Evolutionary conservation across 2,329 filamentous ascomycete species (phyloP).

Genomic region (Stagonosporopsis chrysanthemi): DNA sequence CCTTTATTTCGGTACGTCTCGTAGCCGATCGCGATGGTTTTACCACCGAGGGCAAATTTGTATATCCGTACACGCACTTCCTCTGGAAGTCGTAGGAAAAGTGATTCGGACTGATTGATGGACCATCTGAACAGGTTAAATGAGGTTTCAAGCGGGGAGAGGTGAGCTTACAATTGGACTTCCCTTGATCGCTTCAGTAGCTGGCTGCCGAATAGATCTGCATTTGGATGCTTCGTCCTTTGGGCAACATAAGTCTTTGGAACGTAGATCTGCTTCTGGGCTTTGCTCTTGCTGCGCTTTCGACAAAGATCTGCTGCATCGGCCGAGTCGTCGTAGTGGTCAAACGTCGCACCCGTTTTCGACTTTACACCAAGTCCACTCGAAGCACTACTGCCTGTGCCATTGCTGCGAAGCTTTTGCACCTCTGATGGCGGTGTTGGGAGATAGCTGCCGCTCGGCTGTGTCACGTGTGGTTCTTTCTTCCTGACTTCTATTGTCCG

Average conservation of each 20-base stretch:
- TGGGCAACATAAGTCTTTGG: conserved; percentile 24
- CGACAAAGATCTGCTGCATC: conserved; percentile 18
- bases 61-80: conserved; percentile 36
- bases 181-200: conserved; percentile 23
- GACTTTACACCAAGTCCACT: conserved; percentile 2
- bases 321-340: conserved; percentile 9
- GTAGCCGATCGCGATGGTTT: conserved; percentile 37
- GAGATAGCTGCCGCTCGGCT: conserved; percentile 23
- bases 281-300: conserved; percentile 17
- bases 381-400: conserved; percentile 13
- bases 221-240: conserved; percentile 14
- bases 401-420: conserved; percentile 22
- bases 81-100: conserved; percentile 34
- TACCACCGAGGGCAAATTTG: conserved; percentile 30
- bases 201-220: conserved; percentile 17
- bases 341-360: not conserved
- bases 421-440: conserved; percentile 34
- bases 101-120: conserved; percentile 33
- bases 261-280: conserved; percentile 20
- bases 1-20: conserved; percentile 27
- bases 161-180: conserved; percentile 24
- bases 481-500: conserved; percentile 21
- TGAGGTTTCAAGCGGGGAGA: not conserved
- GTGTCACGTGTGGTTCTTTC: conserved; percentile 7
- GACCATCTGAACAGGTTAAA: conserved; percentile 28